phyloP scores from a whole-genome alignment of 2,329 filamentous ascomycete species.

The Pseudocercospora fijiensis region DNA sequence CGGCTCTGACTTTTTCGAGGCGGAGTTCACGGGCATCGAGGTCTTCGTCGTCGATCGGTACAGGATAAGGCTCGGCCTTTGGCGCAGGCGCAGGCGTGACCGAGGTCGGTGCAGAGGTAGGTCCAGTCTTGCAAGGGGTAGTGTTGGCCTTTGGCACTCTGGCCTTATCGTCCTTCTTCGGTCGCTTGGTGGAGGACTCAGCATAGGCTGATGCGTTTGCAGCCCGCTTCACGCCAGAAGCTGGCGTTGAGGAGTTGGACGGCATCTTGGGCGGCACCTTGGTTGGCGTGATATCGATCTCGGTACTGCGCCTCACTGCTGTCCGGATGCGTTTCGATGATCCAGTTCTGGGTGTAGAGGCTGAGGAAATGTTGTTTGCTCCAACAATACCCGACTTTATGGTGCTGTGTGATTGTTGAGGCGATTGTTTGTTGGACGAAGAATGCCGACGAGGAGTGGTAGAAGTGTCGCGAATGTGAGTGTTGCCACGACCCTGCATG shows the following conservation, averaged over 20 bases:
- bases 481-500: neutral
- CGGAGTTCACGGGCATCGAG: neutral
- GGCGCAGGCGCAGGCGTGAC: neutral
- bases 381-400: neutral
- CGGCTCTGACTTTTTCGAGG: neutral
- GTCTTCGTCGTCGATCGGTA: neutral
- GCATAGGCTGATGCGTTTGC: neutral
- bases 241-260: neutral
- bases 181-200: neutral
- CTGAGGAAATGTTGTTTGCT: neutral
- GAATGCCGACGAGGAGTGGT: neutral
- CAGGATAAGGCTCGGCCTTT: neutral
- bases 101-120: neutral
- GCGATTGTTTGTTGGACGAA: constrained; percentile 2
- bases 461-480: constrained; percentile 1
- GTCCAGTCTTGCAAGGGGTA: neutral
- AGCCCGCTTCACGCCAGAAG: neutral
- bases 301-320: neutral
- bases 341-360: neutral
- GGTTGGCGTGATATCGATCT: neutral
- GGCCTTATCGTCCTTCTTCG: neutral
- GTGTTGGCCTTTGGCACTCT: neutral
- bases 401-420: neutral
- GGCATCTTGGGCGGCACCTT: neutral
- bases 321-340: neutral